A percentile compares a stretch with the other conserved stretches of the same genome.
Conservation (phyloP, 495 filamentous ascomycete species). For the Xylaria scruposa region DNA sequence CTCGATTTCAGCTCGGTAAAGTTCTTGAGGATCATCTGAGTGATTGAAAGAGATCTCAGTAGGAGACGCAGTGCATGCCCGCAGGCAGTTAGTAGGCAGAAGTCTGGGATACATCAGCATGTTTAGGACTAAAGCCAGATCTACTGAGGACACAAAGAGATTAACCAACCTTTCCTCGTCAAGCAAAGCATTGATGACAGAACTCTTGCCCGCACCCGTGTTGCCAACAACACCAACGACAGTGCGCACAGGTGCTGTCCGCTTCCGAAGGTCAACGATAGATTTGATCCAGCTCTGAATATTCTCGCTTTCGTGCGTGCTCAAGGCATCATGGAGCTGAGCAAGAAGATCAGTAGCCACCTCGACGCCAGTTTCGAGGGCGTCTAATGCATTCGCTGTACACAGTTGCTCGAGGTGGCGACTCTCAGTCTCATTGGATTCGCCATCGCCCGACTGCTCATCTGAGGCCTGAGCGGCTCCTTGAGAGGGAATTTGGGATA, state of each 20-base stretch:
- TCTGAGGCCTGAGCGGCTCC: not conserved
- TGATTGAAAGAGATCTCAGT: conserved; percentile 70
- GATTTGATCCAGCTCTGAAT: conserved; percentile 49
- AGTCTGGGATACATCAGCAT: conserved; percentile 30
- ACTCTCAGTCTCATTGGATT: not conserved
- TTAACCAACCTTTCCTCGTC: conserved; percentile 55
- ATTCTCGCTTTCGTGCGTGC: conserved; percentile 13
- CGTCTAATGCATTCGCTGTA: conserved; percentile 22
- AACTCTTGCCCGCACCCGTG: conserved; percentile 67
- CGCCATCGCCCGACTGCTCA: not conserved
- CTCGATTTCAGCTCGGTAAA: conserved; percentile 68
- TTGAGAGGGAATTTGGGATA: not conserved
- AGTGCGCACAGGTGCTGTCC: conserved; percentile 43
- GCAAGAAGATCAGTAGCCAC: conserved; percentile 38
- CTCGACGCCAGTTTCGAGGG: conserved; percentile 42
- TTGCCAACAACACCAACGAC: conserved; percentile 65
- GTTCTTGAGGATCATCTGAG: conserved; percentile 48
- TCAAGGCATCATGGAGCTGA: conserved; percentile 27
- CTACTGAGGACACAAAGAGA: not conserved
- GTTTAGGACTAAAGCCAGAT: not conserved
- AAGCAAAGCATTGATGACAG: conserved; percentile 65
- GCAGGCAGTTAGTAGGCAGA: conserved; percentile 47
- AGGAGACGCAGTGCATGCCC: conserved; percentile 70
- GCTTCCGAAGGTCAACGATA: conserved; percentile 43
- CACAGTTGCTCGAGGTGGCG: conserved; percentile 36